A percentile compares a stretch with the other conserved stretches of the same genome.
Conservation (phyloP, 2,329 filamentous ascomycete species). For the Colletotrichum kahawae region DNA sequence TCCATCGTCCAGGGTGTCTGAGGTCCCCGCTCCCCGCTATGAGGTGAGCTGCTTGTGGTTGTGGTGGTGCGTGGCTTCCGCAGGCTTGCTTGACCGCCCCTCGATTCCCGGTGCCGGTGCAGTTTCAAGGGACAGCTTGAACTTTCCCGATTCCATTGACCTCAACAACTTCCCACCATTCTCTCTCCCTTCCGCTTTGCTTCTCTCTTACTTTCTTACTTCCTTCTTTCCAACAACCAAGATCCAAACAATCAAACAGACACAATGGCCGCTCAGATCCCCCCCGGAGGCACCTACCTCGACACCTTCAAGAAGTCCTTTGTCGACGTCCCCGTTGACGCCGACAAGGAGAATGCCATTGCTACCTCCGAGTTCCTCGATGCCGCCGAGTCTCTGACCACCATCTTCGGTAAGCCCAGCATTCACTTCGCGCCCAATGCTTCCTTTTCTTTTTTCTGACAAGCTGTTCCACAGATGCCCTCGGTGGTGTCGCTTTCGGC, state of each 20-base stretch:
- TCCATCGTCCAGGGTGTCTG: neutral
- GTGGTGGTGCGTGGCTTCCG: slow-evolving; percentile 2
- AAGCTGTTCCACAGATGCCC: slow-evolving; percentile 51
- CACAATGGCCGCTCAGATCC: slow-evolving; percentile 60
- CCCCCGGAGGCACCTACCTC: slow-evolving; percentile 79
- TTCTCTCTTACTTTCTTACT: neutral
- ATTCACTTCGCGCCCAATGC: neutral
- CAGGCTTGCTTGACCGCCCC: slow-evolving; percentile 18
- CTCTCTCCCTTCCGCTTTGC: neutral
- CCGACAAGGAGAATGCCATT: slow-evolving; percentile 77
- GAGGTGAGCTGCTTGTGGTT: neutral
- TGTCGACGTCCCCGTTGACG: slow-evolving; percentile 78
- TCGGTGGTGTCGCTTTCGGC: slow-evolving; percentile 78
- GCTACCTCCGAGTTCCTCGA: slow-evolving; percentile 88
- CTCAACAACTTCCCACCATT: neutral
- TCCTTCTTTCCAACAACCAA: neutral
- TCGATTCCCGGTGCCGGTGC: neutral
- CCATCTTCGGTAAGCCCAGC: slow-evolving; percentile 74
- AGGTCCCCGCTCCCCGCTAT: neutral
- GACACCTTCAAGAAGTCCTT: slow-evolving; percentile 86
- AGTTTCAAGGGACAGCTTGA: slow-evolving; percentile 5
- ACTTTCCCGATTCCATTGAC: neutral
- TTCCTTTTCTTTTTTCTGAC: neutral
- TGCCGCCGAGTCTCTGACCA: slow-evolving; percentile 84
- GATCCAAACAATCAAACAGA: slow-evolving; percentile 6